Percentiles rank a stretch among this genome's conserved stretches.
Evolutionary conservation across 495 filamentous ascomycete species (phyloP).

Genomic region (Penicillium desertorum): DNA sequence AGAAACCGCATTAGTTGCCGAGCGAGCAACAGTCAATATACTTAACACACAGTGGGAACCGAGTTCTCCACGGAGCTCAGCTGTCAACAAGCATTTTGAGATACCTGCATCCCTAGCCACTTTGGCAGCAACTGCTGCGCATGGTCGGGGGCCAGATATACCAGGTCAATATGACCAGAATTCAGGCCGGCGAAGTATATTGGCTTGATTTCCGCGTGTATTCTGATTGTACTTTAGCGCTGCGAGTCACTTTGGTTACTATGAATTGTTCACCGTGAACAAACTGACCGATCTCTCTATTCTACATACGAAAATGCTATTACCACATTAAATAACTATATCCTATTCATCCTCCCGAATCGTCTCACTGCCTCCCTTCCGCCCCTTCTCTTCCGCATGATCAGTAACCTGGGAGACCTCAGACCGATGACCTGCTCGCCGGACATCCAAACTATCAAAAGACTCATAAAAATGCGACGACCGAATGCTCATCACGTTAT

Average conservation of each 20-base stretch:
- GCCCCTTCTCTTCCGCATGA: slow-evolving; percentile 8
- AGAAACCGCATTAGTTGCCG: slow-evolving; percentile 3
- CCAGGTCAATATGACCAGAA: not conserved
- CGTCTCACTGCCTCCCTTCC: slow-evolving; percentile 9
- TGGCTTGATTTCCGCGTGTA: not conserved
- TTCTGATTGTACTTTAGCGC: not conserved
- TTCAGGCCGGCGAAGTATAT: not conserved
- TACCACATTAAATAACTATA: not conserved
- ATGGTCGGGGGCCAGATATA: not conserved
- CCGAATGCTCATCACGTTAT: slow-evolving; percentile 16
- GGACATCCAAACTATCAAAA: slow-evolving; percentile 1
- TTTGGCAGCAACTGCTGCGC: not conserved
- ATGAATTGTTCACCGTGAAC: not conserved
- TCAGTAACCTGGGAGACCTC: slow-evolving; percentile 18
- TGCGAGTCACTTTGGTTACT: not conserved
- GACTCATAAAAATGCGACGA: slow-evolving; percentile 19
- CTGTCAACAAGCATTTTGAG: slow-evolving; percentile 27
- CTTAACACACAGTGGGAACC: slow-evolving; percentile 21
- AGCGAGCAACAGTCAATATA: slow-evolving; percentile 28
- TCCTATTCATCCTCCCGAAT: slow-evolving; percentile 17
- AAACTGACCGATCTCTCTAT: not conserved
- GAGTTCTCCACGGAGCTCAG: slow-evolving; percentile 1
- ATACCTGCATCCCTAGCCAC: slow-evolving; percentile 18
- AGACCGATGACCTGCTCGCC: slow-evolving; percentile 15
- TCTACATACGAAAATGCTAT: not conserved